Conservation (phyloP, 2,329 filamentous ascomycete genomes). For the Apiospora malaysiana region DNA sequence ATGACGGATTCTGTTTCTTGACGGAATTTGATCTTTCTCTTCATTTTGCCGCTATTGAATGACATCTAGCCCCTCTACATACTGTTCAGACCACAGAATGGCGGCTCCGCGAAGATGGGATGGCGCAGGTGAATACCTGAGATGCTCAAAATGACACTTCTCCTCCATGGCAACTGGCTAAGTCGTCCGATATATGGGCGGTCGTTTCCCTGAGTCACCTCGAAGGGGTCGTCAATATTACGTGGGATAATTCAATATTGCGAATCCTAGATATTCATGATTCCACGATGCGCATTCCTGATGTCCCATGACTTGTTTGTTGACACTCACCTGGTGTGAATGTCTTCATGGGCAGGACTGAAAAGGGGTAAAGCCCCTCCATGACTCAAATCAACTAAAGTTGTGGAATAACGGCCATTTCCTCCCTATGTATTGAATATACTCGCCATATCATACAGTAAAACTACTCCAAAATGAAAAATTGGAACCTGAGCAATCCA, state of each 20-base stretch:
- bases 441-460: too few relatives aligned
- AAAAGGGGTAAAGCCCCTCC: neutral
- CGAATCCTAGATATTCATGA: neutral
- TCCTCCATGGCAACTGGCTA: neutral
- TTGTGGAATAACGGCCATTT: neutral
- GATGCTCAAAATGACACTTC: neutral
- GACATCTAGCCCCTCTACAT: neutral
- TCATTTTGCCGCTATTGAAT: neutral
- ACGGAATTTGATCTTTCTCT: neutral
- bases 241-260: neutral
- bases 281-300: too few relatives aligned
- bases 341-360: neutral
- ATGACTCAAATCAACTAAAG: neutral
- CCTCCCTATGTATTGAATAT: neutral
- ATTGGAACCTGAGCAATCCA: too few relatives aligned
- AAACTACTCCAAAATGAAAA: too few relatives aligned
- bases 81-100: neutral
- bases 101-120: neutral
- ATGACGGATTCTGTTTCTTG: neutral
- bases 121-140: neutral
- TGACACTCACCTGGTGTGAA: too few relatives aligned
- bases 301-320: neutral
- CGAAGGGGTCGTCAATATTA: neutral
- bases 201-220: neutral
- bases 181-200: neutral